A percentile compares a stretch with the other conserved stretches of the same genome.
Conservation (phyloP, 2,329 filamentous ascomycete species). For the Colletotrichum incanum region DNA sequence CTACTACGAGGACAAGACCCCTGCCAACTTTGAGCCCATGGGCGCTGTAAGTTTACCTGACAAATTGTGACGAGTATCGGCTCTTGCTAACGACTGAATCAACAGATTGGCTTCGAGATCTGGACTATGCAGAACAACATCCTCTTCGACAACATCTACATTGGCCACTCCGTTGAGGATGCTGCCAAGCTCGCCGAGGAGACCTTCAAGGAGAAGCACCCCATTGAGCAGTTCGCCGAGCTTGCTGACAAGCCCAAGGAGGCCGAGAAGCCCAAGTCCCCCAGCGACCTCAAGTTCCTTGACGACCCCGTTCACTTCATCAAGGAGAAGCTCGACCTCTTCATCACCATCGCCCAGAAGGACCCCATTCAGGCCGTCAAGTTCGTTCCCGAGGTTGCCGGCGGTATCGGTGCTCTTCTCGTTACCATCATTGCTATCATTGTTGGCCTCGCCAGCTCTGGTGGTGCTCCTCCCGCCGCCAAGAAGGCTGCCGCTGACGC, state of each 20-base stretch:
- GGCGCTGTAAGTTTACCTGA: slow-evolving; percentile 81
- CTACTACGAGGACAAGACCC: slow-evolving; percentile 97
- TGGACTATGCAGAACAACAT: slow-evolving; percentile 99
- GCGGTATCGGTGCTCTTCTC: slow-evolving; percentile 80
- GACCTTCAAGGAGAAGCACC: slow-evolving; percentile 91
- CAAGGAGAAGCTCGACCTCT: slow-evolving; percentile 94
- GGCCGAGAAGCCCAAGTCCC: slow-evolving; percentile 76
- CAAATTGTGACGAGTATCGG: slow-evolving; percentile 4
- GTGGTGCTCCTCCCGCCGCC: slow-evolving; percentile 74
- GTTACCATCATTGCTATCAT: slow-evolving; percentile 81
- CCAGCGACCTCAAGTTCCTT: slow-evolving; percentile 86
- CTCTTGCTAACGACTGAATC: slow-evolving; percentile 12
- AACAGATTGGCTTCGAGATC: slow-evolving; percentile 97
- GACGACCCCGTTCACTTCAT: slow-evolving; percentile 91
- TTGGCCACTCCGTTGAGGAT: slow-evolving; percentile 95
- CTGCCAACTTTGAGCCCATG: slow-evolving; percentile 97
- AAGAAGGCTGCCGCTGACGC: slow-evolving; percentile 79
- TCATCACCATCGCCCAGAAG: slow-evolving; percentile 85
- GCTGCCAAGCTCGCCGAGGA: slow-evolving; percentile 90
- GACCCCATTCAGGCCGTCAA: slow-evolving; percentile 89
- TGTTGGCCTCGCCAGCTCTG: slow-evolving; percentile 75
- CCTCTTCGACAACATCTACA: slow-evolving; percentile 99
- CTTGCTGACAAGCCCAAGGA: slow-evolving; percentile 85
- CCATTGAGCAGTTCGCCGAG: slow-evolving; percentile 85
- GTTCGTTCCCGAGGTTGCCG: slow-evolving; percentile 93